Base-by-base conservation (phyloP, 164 flowering plant genomes). In the Magnolia kwangsiensis region DNA sequence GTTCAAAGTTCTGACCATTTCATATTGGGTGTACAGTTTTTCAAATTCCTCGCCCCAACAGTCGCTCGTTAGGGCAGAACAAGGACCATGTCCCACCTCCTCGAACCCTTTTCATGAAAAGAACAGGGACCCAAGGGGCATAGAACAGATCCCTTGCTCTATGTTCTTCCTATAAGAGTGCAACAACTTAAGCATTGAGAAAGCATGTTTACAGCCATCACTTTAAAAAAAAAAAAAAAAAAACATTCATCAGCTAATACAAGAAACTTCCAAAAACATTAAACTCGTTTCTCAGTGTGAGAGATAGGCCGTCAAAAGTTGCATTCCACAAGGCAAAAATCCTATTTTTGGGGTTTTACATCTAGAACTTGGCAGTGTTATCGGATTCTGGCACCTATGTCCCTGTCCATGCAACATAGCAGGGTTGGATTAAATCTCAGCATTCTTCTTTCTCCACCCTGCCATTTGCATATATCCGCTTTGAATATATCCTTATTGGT, bases 41-140 rank as follows among this genome's bases (percentile, higher is more conserved):
- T 89, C 96, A 89, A 92, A 96, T 75, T 96, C 96, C 73, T 88
- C 87, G 75, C 99, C 99, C 99, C 99, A 96, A 78, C 94, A 90
- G 84, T 96, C 99, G 79, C 77, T 96, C 99, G 88, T 78, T 91
- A 21, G 99, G 99, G 69, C 99, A 96, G 81, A 96, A 96, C 80
- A 96, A 78, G 11, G 98, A 96, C 99, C 99, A 96, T 18, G 83
- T 69, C 18, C 86, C 98, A 88, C 90, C 80, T 45, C 80, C 81
- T 75, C 88, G 88, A 50, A 96, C 99, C 79, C 98, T 90, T 83
- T 88, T 86, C 97, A 94, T 91, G 76, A 96, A 96, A 21, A 94
- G 87, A 85, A 94, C 99, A 81, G 99, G 97, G 4, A 96, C 88
- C 99, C 99, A 96, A 61, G 94, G 95, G 77, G 94, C 97, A 93